A percentile compares a stretch with the other conserved stretches of the same genome.
Conservation (phyloP, 768 basidiomycete species). For the Panaeolus cyanescens region DNA sequence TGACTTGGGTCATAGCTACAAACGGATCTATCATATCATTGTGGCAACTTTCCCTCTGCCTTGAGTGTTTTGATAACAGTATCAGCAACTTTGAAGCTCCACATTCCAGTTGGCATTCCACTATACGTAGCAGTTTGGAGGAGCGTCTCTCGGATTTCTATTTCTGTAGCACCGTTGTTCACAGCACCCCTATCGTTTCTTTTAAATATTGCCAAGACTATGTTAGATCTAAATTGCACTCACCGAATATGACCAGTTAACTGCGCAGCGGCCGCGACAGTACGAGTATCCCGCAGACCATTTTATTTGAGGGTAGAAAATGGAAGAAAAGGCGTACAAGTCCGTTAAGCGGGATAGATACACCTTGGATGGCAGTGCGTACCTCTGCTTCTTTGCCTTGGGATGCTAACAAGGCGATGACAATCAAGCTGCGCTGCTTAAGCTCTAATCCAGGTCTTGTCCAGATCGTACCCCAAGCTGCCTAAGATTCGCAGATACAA, state of each 20-base stretch:
- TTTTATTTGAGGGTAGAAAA: not conserved
- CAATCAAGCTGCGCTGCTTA: slow-evolving; percentile 47
- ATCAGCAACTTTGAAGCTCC: slow-evolving; percentile 41
- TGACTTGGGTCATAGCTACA: not conserved
- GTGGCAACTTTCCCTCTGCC: slow-evolving; percentile 29
- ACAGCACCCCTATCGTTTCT: slow-evolving; percentile 37
- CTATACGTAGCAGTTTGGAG: slow-evolving; percentile 44
- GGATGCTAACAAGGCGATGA: slow-evolving; percentile 42
- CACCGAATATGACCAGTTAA: slow-evolving; percentile 39
- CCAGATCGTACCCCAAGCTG: slow-evolving; percentile 50
- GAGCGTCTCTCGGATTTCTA: slow-evolving; percentile 46
- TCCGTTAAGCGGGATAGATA: not conserved
- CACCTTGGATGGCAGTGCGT: slow-evolving; percentile 3
- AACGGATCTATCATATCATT: not conserved
- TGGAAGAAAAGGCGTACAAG: not conserved
- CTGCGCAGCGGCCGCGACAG: no score
- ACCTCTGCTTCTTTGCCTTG: slow-evolving; percentile 48
- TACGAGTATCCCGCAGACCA: not conserved
- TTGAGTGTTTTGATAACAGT: slow-evolving; percentile 38
- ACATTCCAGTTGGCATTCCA: slow-evolving; percentile 45
- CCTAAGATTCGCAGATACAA: slow-evolving; percentile 22
- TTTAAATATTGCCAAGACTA: not conserved
- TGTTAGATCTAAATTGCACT: not conserved
- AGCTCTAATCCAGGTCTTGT: slow-evolving; percentile 46
- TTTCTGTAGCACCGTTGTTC: slow-evolving; percentile 42